These are phyloP conservation scores for Chalciporus piperatus DNA, from an alignment of 768 basidiomycete genomes.

Conservation along the genomic window DNA sequence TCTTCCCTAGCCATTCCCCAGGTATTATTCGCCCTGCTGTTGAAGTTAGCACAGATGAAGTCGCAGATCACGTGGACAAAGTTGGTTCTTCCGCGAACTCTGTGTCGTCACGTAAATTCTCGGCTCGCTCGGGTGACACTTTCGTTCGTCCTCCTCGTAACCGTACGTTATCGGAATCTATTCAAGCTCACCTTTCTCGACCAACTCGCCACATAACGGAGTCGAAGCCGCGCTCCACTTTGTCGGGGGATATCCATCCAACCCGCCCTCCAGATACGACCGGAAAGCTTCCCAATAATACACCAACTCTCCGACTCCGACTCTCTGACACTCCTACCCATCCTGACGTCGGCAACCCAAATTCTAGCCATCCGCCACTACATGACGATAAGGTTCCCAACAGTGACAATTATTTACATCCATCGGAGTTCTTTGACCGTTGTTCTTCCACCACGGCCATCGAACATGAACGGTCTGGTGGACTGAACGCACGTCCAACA, in stretches of 20 bases:
- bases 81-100: constrained; percentile 17
- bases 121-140: background rate
- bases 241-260: background rate
- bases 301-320: constrained; percentile 1
- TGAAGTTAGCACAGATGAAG: background rate
- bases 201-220: constrained; percentile 5
- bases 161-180: constrained; percentile 44
- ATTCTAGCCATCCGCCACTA: background rate
- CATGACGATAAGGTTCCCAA: background rate
- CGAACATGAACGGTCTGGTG: background rate
- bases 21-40: background rate
- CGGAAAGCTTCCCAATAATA: background rate
- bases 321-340: background rate
- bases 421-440: constrained; percentile 25
- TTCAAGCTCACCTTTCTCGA: constrained; percentile 44
- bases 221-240: background rate
- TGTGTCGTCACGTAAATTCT: constrained; percentile 20
- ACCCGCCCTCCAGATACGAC: background rate
- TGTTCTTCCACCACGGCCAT: constrained; percentile 15
- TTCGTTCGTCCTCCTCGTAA: constrained; percentile 30
- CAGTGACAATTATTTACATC: background rate
- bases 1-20: background rate
- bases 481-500: constrained; percentile 1
- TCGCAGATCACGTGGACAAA: constrained; percentile 9
- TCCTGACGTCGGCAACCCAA: background rate